Evolutionary conservation across 2,329 filamentous ascomycete species (phyloP).

Genomic region (Fusarium incarnatum): DNA sequence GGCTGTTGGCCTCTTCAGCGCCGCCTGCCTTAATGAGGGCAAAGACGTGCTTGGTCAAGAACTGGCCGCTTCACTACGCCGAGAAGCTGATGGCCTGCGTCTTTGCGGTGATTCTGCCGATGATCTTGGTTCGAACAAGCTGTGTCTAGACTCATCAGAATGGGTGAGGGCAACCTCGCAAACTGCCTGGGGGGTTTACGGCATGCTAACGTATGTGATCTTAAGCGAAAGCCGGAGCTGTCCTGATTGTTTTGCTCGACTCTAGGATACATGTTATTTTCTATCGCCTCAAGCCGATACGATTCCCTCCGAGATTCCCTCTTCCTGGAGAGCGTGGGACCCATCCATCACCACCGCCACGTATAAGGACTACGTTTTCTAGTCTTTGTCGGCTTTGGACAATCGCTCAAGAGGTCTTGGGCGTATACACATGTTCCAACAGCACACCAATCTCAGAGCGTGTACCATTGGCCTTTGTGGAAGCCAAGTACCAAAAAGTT

Average conservation of each 20-base stretch:
- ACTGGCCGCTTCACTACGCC: neutral
- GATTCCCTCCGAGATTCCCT: neutral
- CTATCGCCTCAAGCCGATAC: neutral
- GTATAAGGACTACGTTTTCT: neutral
- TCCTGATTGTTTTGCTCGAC: neutral
- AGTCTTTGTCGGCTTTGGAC: neutral
- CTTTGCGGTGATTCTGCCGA: neutral
- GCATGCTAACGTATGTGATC: neutral
- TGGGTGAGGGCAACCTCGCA: neutral
- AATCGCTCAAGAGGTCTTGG: neutral
- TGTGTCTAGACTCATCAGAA: neutral
- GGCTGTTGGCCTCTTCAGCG: accelerated
- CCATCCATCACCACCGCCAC: neutral
- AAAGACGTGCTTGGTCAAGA: neutral
- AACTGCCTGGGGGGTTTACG: neutral
- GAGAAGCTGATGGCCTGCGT: neutral
- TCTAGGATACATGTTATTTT: neutral
- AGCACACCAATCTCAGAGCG: neutral
- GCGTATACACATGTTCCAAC: neutral
- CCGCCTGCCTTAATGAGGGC: neutral
- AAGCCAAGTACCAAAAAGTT: neutral
- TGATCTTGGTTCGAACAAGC: accelerated
- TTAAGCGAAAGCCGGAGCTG: neutral
- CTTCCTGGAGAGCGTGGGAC: neutral
- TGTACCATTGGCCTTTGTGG: neutral